phyloP scores from a whole-genome alignment of 352 stramenopile species.

The Pythium chondricola region DNA sequence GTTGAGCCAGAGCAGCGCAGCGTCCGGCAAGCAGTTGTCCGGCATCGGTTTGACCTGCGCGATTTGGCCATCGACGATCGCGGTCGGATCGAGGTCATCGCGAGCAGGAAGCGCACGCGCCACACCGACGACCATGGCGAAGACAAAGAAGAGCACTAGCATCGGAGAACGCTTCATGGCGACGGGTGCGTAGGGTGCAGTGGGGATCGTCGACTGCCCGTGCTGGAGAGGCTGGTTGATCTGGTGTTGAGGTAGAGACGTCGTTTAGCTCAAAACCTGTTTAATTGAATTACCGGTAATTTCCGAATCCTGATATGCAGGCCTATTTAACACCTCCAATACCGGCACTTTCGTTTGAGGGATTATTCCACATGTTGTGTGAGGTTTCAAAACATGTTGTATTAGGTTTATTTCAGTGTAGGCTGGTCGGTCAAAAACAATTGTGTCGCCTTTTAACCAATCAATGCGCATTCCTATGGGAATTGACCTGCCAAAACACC shows the following conservation, averaged over 20 bases:
- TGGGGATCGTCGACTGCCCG: too few relatives aligned
- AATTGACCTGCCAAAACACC: too few relatives aligned
- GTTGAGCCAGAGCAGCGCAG: slow-evolving; percentile 26
- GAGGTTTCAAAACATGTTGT: too few relatives aligned
- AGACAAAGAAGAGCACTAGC: neutral
- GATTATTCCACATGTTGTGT: neutral
- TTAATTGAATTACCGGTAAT: too few relatives aligned
- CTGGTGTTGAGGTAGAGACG: too few relatives aligned
- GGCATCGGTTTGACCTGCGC: slow-evolving; percentile 25
- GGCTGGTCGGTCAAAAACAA: too few relatives aligned
- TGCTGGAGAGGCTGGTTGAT: too few relatives aligned
- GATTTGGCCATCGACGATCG: slow-evolving; percentile 26
- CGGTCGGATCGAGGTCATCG: slow-evolving; percentile 1
- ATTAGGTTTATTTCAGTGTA: too few relatives aligned
- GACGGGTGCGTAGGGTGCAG: neutral
- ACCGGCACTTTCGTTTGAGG: neutral
- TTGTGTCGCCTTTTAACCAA: too few relatives aligned
- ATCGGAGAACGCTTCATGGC: neutral
- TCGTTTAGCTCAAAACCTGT: too few relatives aligned
- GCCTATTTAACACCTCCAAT: neutral
- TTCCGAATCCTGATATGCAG: too few relatives aligned
- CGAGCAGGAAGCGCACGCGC: neutral
- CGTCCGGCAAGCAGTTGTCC: slow-evolving; percentile 9
- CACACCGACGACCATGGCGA: neutral
- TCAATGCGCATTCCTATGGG: too few relatives aligned